Evolutionary conservation across 2,329 filamentous ascomycete species (phyloP).

Genomic region (Seiridium cupressi): DNA sequence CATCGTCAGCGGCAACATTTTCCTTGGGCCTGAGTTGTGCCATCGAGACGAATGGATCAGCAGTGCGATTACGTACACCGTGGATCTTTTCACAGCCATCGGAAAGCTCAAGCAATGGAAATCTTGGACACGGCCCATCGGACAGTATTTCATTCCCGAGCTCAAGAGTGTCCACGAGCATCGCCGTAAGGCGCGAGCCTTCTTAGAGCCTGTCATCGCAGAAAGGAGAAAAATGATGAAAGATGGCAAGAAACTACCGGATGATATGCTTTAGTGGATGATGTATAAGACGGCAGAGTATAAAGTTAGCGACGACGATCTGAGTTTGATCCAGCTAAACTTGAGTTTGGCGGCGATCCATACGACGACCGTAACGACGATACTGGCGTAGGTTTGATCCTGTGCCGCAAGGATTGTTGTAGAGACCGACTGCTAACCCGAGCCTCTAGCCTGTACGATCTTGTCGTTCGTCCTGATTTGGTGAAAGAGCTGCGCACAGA

Average conservation of each 20-base stretch:
- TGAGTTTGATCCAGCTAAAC: slow-evolving; percentile 38
- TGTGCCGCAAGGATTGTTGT: not conserved
- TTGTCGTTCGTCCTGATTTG: slow-evolving; percentile 46
- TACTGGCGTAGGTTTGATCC: slow-evolving; percentile 32
- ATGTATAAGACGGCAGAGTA: slow-evolving; percentile 33
- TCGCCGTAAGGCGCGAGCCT: slow-evolving; percentile 25
- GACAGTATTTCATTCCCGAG: slow-evolving; percentile 29
- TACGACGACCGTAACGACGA: slow-evolving; percentile 41
- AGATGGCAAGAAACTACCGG: slow-evolving; percentile 27
- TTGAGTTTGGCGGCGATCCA: slow-evolving; percentile 49
- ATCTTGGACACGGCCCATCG: slow-evolving; percentile 32
- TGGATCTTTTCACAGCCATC: slow-evolving; percentile 37
- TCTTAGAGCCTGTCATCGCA: slow-evolving; percentile 28
- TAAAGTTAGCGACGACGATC: slow-evolving; percentile 23
- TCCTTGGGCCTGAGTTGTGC: slow-evolving; percentile 45
- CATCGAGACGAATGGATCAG: slow-evolving; percentile 43
- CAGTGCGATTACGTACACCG: slow-evolving; percentile 44
- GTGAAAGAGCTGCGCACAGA: slow-evolving; percentile 50
- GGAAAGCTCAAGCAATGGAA: slow-evolving; percentile 19
- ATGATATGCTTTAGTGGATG: slow-evolving; percentile 47
- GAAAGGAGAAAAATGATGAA: slow-evolving; percentile 23
- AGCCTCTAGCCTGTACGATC: slow-evolving; percentile 39
- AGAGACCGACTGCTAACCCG: not conserved
- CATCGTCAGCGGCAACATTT: slow-evolving; percentile 43
- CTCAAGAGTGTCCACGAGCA: slow-evolving; percentile 31